phyloP scores from a whole-genome alignment of 306 rosid species.

The Rosa multiflora region DNA sequence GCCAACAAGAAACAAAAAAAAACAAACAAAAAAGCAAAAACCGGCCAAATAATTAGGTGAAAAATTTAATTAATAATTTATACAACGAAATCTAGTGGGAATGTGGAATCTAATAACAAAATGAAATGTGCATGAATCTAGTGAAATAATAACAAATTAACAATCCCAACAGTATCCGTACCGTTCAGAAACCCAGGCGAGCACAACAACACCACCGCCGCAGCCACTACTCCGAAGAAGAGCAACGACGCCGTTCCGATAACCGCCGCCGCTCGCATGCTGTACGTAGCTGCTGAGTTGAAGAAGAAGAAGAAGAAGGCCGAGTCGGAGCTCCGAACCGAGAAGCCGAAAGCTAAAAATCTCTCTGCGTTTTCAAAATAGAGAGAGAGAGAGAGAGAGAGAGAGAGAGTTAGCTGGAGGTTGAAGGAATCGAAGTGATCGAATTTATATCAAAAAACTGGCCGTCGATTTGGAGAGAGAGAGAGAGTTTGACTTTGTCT shows the following conservation, averaged over 20 bases:
- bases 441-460: not conserved
- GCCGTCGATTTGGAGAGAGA: slow-evolving; percentile 48
- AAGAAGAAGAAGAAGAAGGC: not conserved
- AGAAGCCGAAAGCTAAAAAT: not conserved
- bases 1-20: slow-evolving; percentile 2
- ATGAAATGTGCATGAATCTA: slow-evolving; percentile 12
- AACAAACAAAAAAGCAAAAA: no score
- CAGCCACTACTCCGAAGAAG: slow-evolving; percentile 15
- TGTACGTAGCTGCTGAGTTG: not conserved
- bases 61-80: not conserved
- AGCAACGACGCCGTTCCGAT: slow-evolving; percentile 9
- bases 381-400: not conserved
- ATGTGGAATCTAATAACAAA: not conserved
- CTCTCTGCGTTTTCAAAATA: not conserved
- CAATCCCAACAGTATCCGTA: slow-evolving; percentile 21
- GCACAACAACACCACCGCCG: not conserved
- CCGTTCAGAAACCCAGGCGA: slow-evolving; percentile 32
- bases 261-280: slow-evolving; percentile 8
- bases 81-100: not conserved
- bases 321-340: not conserved
- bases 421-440: not conserved
- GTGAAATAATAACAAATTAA: not conserved
- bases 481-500: not conserved
- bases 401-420: not conserved
- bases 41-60: not conserved